phyloP scores from a whole-genome alignment of 1,139 yeast genomes.

The Yarrowia galli region DNA sequence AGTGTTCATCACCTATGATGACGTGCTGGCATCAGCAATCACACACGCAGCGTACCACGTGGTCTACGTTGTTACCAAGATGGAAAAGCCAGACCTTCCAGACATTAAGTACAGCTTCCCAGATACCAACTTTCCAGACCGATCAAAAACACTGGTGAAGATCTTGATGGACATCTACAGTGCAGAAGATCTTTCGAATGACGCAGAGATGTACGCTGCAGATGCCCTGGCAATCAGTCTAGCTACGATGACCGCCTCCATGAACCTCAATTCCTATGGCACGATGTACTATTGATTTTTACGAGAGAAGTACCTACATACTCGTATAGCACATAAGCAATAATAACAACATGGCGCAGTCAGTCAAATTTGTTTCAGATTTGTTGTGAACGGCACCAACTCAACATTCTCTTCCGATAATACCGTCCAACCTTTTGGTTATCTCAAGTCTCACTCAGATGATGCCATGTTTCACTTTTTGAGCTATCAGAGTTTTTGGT shows the following conservation, averaged over 20 bases:
- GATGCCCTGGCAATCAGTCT: neutral
- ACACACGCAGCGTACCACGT: constrained; percentile 15
- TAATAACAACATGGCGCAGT: neutral
- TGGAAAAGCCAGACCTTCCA: neutral
- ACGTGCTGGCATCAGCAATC: neutral
- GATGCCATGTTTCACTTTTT: constrained; percentile 10
- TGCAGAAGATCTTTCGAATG: neutral
- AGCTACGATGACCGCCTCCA: neutral
- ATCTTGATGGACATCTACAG: neutral
- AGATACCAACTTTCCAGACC: neutral
- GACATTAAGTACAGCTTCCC: constrained; percentile 6
- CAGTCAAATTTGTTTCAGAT: neutral
- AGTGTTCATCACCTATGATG: constrained; percentile 14
- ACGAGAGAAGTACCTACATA: neutral
- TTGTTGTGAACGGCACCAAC: neutral
- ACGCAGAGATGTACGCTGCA: neutral
- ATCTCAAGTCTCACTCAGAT: neutral
- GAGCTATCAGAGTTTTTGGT: neutral
- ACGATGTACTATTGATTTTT: too few relatives aligned
- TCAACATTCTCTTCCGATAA: neutral
- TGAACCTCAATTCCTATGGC: neutral
- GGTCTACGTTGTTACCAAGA: neutral
- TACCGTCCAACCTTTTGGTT: neutral
- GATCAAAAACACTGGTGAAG: constrained; percentile 1
- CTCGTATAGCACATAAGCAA: neutral